A percentile compares a stretch with the other conserved stretches of the same genome.
Conservation (phyloP, 2,329 filamentous ascomycete species). For the Anisogramma anomala region DNA sequence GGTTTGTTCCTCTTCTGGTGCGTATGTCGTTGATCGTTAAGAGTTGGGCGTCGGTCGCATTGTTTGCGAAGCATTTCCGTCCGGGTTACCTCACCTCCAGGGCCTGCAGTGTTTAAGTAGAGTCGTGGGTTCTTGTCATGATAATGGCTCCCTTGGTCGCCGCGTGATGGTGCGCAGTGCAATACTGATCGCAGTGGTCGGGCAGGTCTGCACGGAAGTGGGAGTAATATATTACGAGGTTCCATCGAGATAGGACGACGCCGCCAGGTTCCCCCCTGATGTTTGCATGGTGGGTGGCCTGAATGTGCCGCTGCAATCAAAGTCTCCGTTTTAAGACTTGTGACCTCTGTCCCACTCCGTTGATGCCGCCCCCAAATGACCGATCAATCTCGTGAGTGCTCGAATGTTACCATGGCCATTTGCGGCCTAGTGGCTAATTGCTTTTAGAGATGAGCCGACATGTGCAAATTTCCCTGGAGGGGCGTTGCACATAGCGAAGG, state of each 20-base stretch:
- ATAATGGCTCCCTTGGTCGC: background rate
- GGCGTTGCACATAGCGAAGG: background rate
- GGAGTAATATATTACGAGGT: conserved; percentile 3
- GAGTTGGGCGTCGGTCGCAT: background rate
- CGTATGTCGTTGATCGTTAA: background rate
- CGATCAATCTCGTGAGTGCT: background rate
- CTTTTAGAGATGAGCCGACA: conserved; percentile 11
- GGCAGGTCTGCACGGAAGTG: too few relatives aligned
- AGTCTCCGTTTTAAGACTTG: conserved; percentile 13
- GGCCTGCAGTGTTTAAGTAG: background rate
- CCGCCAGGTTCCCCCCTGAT: background rate
- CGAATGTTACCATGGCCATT: conserved; percentile 3
- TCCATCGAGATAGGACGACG: background rate
- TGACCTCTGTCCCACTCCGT: conserved; percentile 1
- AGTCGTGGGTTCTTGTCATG: background rate
- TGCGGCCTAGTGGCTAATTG: conserved; percentile 10
- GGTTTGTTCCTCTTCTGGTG: background rate
- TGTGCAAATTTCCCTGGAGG: conserved; percentile 8
- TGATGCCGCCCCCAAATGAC: background rate
- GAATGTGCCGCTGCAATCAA: conserved; percentile 14
- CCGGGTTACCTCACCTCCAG: background rate
- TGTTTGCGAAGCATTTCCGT: background rate
- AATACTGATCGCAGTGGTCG: too few relatives aligned
- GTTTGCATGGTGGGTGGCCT: too few relatives aligned
- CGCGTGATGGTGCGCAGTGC: background rate